These are phyloP conservation scores for Scutellospora calospora DNA, from an alignment of 371 early-diverging fungal genomes.

Conservation along the genomic window DNA sequence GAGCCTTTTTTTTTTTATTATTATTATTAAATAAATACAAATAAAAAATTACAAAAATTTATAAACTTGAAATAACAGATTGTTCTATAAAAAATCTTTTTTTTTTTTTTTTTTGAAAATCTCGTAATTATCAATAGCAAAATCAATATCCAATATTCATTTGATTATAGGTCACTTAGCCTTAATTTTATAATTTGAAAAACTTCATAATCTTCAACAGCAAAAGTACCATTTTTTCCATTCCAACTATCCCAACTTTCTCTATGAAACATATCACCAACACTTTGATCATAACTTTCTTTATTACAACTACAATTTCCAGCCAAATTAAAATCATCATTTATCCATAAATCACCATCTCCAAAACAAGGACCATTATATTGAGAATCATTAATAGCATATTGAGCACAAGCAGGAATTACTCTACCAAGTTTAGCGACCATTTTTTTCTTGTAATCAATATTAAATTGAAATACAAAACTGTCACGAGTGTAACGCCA, in stretches of 20 bases:
- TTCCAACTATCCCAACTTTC: conserved; percentile 32
- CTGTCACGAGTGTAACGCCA: conserved; percentile 27
- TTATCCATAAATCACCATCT: conserved; percentile 36
- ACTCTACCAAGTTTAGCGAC: conserved; percentile 22
- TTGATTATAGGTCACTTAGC: background rate
- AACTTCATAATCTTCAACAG: conserved; percentile 40
- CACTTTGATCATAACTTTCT: conserved; percentile 22
- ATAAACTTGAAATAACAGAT: too few relatives aligned
- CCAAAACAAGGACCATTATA: conserved; percentile 32
- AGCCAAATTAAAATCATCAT: conserved; percentile 8
- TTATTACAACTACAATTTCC: conserved; percentile 30
- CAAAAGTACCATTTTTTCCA: conserved; percentile 29
- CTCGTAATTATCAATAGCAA: too few relatives aligned
- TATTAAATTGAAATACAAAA: conserved; percentile 30
- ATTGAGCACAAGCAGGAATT: background rate
- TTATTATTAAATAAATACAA: too few relatives aligned
- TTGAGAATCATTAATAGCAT: conserved; percentile 34
- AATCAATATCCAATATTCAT: too few relatives aligned
- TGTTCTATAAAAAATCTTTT: too few relatives aligned
- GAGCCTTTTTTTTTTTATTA: too few relatives aligned
- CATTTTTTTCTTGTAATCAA: conserved; percentile 14
- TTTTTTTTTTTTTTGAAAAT: too few relatives aligned
- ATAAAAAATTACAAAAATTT: too few relatives aligned
- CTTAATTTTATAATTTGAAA: conserved; percentile 34
- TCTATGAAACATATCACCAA: conserved; percentile 37